Evolutionary conservation across 2,329 filamentous ascomycete genomes (phyloP).

Genomic region (Stachybotrys chlorohalonatus): DNA sequence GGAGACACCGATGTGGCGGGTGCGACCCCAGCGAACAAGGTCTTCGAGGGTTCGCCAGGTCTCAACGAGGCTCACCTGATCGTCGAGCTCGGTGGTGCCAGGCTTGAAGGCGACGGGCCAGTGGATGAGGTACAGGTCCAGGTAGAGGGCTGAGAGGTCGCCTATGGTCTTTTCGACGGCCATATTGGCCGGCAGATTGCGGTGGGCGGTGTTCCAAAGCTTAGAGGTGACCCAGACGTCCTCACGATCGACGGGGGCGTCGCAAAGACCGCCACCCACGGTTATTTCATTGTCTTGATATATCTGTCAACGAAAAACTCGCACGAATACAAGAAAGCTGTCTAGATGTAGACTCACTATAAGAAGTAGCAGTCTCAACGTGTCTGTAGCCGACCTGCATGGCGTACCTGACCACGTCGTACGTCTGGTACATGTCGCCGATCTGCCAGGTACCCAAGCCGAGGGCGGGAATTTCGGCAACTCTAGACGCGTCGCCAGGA

Average conservation of each 20-base stretch:
- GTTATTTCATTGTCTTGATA: constrained; percentile 36
- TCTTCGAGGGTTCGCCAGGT: constrained; percentile 22
- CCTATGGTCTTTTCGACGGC: constrained; percentile 18
- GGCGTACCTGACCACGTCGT: constrained; percentile 43
- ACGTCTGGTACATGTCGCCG: constrained; percentile 9
- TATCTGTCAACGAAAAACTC: not conserved
- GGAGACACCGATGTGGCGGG: constrained; percentile 38
- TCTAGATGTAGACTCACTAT: constrained; percentile 26
- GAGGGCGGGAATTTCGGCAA: constrained; percentile 16
- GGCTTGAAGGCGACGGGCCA: constrained; percentile 15
- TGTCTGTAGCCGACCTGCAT: constrained; percentile 45
- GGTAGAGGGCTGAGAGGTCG: constrained; percentile 20
- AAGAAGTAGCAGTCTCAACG: constrained; percentile 48
- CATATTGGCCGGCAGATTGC: constrained; percentile 15
- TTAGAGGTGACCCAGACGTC: constrained; percentile 21
- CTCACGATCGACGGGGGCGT: constrained; percentile 13
- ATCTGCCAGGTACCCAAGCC: constrained; percentile 30
- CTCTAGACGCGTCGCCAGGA: not conserved
- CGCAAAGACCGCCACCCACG: constrained; percentile 35
- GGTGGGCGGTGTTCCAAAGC: constrained; percentile 24
- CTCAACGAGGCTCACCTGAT: constrained; percentile 12
- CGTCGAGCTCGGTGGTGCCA: constrained; percentile 9
- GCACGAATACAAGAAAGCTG: not conserved
- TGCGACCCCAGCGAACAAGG: constrained; percentile 10
- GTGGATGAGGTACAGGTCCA: constrained; percentile 22